Base-by-base conservation (phyloP, 2,329 filamentous ascomycete genomes). In the Fusarium beomiforme region DNA sequence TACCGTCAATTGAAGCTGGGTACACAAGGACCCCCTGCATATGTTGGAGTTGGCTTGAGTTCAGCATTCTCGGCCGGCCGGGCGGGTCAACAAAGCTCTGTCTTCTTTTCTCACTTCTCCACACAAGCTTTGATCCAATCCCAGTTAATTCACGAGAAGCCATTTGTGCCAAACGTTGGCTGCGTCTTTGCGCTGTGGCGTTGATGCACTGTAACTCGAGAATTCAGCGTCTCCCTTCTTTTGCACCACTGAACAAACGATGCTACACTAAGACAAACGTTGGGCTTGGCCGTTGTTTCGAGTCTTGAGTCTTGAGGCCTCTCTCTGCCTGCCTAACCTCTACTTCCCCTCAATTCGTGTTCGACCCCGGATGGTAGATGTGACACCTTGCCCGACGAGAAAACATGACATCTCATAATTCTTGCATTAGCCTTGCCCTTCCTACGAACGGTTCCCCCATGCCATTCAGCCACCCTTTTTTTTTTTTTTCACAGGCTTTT, bases 341-440 rank as follows among this genome's bases (percentile, higher is more conserved):
- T 46, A 4, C 16, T 47, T 34, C 56, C 59, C 59, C 64, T 57
- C 66, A 58, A 54, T 68, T 55, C 64, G 43, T 37, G 47, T 65
- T 29, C 31, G 19, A 19, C 44, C 51, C 56, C 64, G n/a, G 37
- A 58, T 49, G 44, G 41, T 31, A 50, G 51, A 33, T 57, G 69
- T 60, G 42, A 60, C 49, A 60, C 43, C 58, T 59, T 29, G 26
- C 26, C 31, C 53, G 43, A 7, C 31, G 57, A 46, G 51, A 51
- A 64, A 71, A 71, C 36, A 67, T 70, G 63, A 70, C 46, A 37
- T 59, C 68, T 71, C 68, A 71, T 41, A 71, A 71, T 65, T 13
- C 13, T 19, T 37, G 21, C 50, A 70, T 65, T 44, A 47, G 44
- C 44, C 33, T 47, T 43, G 26, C n/a, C n/a, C 19, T 46, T 43